phyloP scores from a whole-genome alignment of 768 basidiomycete species.

The Hortiboletus campestris region DNA sequence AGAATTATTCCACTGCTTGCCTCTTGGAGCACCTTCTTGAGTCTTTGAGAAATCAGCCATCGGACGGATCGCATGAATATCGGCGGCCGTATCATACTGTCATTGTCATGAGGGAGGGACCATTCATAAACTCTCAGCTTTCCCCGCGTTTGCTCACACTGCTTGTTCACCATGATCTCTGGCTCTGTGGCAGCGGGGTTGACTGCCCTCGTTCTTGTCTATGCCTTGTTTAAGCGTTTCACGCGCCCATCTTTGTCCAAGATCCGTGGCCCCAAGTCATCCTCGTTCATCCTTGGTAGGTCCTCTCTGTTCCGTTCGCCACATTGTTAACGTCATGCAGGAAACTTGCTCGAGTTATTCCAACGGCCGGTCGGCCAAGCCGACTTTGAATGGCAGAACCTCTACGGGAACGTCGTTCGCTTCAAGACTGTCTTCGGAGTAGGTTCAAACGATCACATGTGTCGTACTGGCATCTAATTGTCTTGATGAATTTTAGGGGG shows the following conservation, averaged over 20 bases:
- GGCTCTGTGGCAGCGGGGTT: neutral
- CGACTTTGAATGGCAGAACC: conserved; percentile 32
- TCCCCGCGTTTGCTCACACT: neutral
- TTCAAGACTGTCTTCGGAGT: conserved; percentile 30
- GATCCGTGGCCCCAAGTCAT: conserved; percentile 19
- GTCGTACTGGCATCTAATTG: neutral
- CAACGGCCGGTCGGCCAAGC: conserved; percentile 25
- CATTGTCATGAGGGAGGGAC: conserved; percentile 4
- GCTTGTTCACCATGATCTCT: conserved; percentile 9
- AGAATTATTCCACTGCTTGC: neutral
- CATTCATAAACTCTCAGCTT: conserved; percentile 1
- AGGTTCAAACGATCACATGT: neutral
- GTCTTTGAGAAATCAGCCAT: neutral
- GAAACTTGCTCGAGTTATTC: conserved; percentile 29
- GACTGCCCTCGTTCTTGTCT: conserved; percentile 8
- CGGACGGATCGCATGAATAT: conserved; percentile 7
- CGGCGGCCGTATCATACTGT: neutral
- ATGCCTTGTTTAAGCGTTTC: neutral
- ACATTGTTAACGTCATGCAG: conserved; percentile 27
- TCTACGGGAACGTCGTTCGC: conserved; percentile 30
- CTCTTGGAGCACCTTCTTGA: neutral
- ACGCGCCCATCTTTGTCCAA: conserved; percentile 10
- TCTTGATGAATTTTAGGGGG: conserved; percentile 31
- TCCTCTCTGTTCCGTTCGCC: neutral
- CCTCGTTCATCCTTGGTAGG: conserved; percentile 24